These are phyloP conservation scores for Rhypophila decipiens DNA, from an alignment of 495 filamentous ascomycete species.

Conservation along the genomic window DNA sequence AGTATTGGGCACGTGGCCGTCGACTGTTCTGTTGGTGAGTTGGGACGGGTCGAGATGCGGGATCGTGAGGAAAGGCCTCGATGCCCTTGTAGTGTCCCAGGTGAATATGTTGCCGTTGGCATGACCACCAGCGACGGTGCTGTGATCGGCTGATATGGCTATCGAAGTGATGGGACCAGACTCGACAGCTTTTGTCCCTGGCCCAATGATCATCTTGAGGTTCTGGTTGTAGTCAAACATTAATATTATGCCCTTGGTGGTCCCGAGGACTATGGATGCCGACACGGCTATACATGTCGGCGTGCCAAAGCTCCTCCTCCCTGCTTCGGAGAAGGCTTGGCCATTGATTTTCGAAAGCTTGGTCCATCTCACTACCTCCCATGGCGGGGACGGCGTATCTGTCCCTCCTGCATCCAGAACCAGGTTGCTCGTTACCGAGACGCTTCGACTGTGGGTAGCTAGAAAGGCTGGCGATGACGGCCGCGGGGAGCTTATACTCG, in stretches of 20 bases:
- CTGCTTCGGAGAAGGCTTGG: slow-evolving; percentile 89
- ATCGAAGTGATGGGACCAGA: slow-evolving; percentile 81
- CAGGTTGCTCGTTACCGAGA: slow-evolving; percentile 58
- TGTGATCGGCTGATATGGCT: slow-evolving; percentile 88
- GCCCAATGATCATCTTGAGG: slow-evolving; percentile 85
- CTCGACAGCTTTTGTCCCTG: slow-evolving; percentile 92
- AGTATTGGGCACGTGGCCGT: slow-evolving; percentile 76
- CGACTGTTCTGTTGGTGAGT: slow-evolving; percentile 55
- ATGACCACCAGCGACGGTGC: slow-evolving; percentile 86
- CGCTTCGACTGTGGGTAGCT: slow-evolving; percentile 66
- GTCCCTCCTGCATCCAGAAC: slow-evolving; percentile 50
- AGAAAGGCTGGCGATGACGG: slow-evolving; percentile 76
- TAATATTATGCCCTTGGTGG: slow-evolving; percentile 86
- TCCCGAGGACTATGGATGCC: slow-evolving; percentile 84
- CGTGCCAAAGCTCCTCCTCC: slow-evolving; percentile 84
- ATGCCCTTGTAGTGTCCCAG: slow-evolving; percentile 80
- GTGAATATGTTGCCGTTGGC: slow-evolving; percentile 89
- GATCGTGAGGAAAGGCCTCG: slow-evolving; percentile 84
- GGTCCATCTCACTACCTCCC: slow-evolving; percentile 96
- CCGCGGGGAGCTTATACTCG: slow-evolving; percentile 51
- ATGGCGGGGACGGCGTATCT: slow-evolving; percentile 68
- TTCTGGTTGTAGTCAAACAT: slow-evolving; percentile 97
- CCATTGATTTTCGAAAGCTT: slow-evolving; percentile 83
- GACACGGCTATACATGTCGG: slow-evolving; percentile 89
- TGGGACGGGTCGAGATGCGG: slow-evolving; percentile 63